Base-by-base conservation (phyloP, 208 protist species). In the Endotrypanum monterogeii region DNA sequence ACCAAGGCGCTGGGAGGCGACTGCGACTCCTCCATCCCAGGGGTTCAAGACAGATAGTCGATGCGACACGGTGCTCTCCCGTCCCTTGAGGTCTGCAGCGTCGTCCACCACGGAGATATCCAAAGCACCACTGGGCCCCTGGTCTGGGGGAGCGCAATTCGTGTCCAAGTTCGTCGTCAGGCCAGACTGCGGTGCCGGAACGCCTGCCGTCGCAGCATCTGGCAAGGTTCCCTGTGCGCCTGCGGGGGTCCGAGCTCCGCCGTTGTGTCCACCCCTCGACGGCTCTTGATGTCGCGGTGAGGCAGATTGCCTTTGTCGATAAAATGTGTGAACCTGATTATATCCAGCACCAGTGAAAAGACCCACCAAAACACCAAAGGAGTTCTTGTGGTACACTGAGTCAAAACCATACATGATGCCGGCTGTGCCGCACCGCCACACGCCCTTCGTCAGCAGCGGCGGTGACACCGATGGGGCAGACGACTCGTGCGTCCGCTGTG, bases 321-420 rank as follows among this genome's bases (percentile, higher is more conserved):
- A 73, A 30, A 46, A 11, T 3, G 63, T 52, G 52, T 80, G 74
- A 6, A 63, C 60, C 23, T 82, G 76, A 11, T 74, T 68, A 50
- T 80, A 76, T 9, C 85, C 85, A 14, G 83, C 63, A 16, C 60
- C 78, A 3, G 85, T 80, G 62, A 84, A 80, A 52, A 92, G 67
- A 20, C 79, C 83, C 9, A 57, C 77, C 69, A 84, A 73, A 28
- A 89, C 71, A 41, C 76, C 76, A 51, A 92, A 83, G 25, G 55
- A 83, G 50, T 71, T 82, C 56, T 82, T 80, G 25, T 71, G 65
- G 74, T 86, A 82, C 20, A 89, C 68, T 23, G 67, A 48, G 62
- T 84, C 65, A 39, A 67, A 69, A n/a, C 83, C 85, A 67, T 83
- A 92, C 52, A 87, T 89, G 56, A 37, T 73, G 74, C 69, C 74